Percentiles rank a stretch among this genome's conserved stretches.
Conservation (phyloP, 805 yeast genomes). For the Teunomyces atbi region DNA sequence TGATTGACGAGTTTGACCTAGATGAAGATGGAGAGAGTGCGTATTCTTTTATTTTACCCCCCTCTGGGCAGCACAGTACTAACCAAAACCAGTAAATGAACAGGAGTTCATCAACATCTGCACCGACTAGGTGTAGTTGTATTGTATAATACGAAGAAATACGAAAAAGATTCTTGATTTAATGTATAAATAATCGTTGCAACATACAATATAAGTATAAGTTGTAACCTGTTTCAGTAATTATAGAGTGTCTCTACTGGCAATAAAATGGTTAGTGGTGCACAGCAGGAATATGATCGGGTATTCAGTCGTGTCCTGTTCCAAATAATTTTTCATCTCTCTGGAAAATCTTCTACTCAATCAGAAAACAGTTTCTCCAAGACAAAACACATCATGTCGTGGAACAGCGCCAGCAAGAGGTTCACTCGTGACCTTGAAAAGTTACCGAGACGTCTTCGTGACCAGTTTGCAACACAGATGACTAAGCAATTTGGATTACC, state of each 20-base stretch:
- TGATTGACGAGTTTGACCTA: constrained; percentile 96
- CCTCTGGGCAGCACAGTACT: constrained; percentile 17
- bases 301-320: constrained; percentile 1
- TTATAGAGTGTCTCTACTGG: background rate
- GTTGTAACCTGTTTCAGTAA: background rate
- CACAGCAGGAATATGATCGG: background rate
- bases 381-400: constrained; percentile 23
- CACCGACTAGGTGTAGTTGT: constrained; percentile 9
- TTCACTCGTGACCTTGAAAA: constrained; percentile 35
- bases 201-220: no score
- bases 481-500: constrained; percentile 31
- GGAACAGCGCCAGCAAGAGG: constrained; percentile 33
- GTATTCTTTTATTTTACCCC: constrained; percentile 20
- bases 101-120: constrained; percentile 59
- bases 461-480: constrained; percentile 17
- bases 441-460: constrained; percentile 31
- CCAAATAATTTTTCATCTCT: constrained; percentile 4
- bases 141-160: constrained; percentile 3
- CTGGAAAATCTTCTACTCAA: background rate
- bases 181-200: background rate
- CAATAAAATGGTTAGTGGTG: background rate
- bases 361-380: background rate
- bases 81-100: constrained; percentile 56
- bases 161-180: background rate
- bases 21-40: constrained; percentile 91